Evolutionary conservation across 768 basidiomycete species (phyloP), one percentile per base, ranked within the genome.

Genomic region (Tricholoma saponaceum): DNA sequence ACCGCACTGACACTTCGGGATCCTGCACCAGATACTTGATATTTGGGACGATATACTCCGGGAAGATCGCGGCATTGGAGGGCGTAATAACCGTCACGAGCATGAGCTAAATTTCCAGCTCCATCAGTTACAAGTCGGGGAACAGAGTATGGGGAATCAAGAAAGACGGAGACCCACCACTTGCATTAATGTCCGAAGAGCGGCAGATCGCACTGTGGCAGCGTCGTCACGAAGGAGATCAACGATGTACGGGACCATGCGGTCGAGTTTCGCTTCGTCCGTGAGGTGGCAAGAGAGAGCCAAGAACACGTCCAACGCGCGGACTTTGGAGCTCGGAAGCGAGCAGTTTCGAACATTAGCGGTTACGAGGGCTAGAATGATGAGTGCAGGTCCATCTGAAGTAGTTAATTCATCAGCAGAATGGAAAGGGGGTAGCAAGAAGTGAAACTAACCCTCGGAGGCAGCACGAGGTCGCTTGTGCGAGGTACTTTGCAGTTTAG

Each of bases 11-110:
- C 0, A 93, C 81, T 62, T 98, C 95, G 1, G 86, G 77, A 67
- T 98, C 97, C 51, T 84, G 81, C 0, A 89, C 83, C 6, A 99
- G 79, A 60, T 92, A 86, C 33, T 84, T 83, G 64, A 93, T 83
- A 66, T 97, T 92, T 1, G 95, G 95, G 26, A 98, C 84, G 62
- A 98, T 90, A 69, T 98, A 99, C 70, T 98, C 95, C 0, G 95
- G 91, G 66, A 98, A 90, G 23, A 98, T 90, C 7, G 91, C 75
- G 6, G 76, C 78, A 62, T 75, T 71, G 5, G 66, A 67, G 30
- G 66, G 66, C 16, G 66, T 66, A 13, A 67, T 66, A 12, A 67
- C 66, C 2, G 64, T 67, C 16, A 67, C 66, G 37, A 66, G 60
- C 61, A 67, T 66, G 18, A 67, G 60, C 66, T 67, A 37, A 16